A percentile compares a stretch with the other conserved stretches of the same genome.
phyloP scores from a whole-genome alignment of 495 filamentous ascomycete species.

The Friedmanniomyces simplex region DNA sequence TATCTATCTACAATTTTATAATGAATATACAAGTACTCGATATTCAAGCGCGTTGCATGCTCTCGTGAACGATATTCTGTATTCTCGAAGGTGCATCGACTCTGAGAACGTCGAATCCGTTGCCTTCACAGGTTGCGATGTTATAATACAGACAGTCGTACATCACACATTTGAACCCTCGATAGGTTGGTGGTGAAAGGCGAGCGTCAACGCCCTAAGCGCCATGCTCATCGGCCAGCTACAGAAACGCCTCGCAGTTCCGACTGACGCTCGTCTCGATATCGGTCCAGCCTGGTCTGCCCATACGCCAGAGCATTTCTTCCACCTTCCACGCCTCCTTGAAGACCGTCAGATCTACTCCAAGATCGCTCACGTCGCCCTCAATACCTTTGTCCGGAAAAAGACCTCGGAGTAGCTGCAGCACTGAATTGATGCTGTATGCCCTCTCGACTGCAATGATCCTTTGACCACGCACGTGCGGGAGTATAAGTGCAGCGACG shows the following conservation, averaged over 20 bases:
- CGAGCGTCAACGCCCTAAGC: no score
- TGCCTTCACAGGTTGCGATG: no score
- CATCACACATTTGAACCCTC: no score
- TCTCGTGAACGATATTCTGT: no score
- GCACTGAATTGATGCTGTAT: slow-evolving; percentile 32
- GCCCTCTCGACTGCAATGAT: slow-evolving; percentile 37
- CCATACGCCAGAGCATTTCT: slow-evolving; percentile 30
- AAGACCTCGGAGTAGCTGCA: slow-evolving; percentile 26
- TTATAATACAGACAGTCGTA: no score
- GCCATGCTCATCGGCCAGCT: no score
- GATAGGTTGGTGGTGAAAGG: no score
- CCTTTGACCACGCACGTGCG: slow-evolving; percentile 34
- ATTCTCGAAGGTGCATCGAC: no score
- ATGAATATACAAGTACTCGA: no score
- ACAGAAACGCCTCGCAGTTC: slow-evolving; percentile 10
- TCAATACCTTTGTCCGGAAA: slow-evolving; percentile 26
- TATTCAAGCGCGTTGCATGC: no score
- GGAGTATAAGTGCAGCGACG: slow-evolving; percentile 37
- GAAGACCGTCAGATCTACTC: slow-evolving; percentile 22
- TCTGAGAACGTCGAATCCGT: no score
- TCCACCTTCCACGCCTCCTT: slow-evolving; percentile 18
- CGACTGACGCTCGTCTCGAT: slow-evolving; percentile 16
- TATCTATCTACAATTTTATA: no score
- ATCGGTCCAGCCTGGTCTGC: slow-evolving; percentile 18
- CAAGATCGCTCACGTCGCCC: slow-evolving; percentile 20